A percentile compares a stretch with the other conserved stretches of the same genome.
Evolutionary conservation across 148 eudicot species (phyloP).

Genomic region (Chenopodium album): DNA sequence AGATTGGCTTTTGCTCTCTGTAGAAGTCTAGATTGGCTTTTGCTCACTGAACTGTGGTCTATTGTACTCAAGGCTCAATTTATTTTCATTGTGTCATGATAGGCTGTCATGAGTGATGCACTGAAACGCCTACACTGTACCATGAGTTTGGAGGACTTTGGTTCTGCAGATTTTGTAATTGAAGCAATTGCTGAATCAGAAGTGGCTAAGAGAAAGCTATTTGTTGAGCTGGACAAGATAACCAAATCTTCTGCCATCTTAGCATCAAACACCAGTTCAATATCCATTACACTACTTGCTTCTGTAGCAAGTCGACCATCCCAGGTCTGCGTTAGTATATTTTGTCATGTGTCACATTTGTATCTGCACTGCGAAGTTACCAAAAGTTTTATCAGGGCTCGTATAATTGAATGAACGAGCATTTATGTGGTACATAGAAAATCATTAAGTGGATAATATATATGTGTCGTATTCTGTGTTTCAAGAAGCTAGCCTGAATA

Average conservation of each 20-base stretch:
- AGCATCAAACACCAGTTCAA: conserved; percentile 91
- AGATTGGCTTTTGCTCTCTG: background rate
- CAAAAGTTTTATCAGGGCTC: background rate
- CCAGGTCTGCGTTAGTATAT: conserved; percentile 42
- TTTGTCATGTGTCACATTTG: background rate
- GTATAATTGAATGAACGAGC: no score
- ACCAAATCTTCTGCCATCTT: conserved; percentile 68
- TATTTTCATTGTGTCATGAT: background rate
- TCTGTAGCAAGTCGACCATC: conserved; percentile 62
- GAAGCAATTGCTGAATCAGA: conserved; percentile 93
- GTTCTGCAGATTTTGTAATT: conserved; percentile 62
- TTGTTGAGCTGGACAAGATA: conserved; percentile 56
- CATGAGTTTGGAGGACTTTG: conserved; percentile 62
- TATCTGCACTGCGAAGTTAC: background rate
- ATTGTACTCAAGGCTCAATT: background rate
- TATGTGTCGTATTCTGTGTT: background rate
- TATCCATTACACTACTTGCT: conserved; percentile 80
- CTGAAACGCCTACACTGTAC: conserved; percentile 51
- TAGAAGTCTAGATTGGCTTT: background rate
- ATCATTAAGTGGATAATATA: background rate
- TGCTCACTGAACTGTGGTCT: background rate
- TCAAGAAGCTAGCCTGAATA: no score
- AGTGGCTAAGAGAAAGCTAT: conserved; percentile 66
- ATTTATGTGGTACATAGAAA: no score
- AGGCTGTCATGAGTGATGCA: conserved; percentile 46